Percentiles rank a stretch among this genome's conserved stretches.
These are phyloP conservation scores for Lactarius akahatsu DNA, from an alignment of 768 basidiomycete species.

Conservation along the genomic window DNA sequence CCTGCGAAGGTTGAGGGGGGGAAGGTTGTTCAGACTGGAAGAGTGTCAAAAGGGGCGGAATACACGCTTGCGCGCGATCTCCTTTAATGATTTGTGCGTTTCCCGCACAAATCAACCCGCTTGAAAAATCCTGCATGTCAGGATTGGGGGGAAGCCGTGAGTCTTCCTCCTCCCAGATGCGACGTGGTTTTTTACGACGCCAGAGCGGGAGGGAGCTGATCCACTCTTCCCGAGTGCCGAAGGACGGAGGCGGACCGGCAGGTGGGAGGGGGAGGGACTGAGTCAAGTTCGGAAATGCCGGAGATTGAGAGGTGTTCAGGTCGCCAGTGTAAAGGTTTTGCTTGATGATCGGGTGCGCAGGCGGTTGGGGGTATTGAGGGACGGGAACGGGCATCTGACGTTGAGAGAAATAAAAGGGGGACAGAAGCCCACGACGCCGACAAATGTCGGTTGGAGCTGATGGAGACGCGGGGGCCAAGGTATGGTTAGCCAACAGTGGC, in stretches of 20 bases:
- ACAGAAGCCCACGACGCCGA: constrained; percentile 27
- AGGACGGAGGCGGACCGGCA: constrained; percentile 60
- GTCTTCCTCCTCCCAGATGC: constrained; percentile 61
- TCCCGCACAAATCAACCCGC: constrained; percentile 74
- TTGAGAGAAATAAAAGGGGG: constrained; percentile 36
- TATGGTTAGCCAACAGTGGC: constrained; percentile 40
- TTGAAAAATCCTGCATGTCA: constrained; percentile 58
- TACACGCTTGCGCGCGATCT: constrained; percentile 77
- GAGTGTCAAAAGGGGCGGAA: constrained; percentile 63
- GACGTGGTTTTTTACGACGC: constrained; percentile 65
- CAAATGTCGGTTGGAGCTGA: constrained; percentile 34
- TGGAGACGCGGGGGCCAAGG: constrained; percentile 40
- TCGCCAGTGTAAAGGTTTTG: constrained; percentile 43
- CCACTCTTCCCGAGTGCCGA: constrained; percentile 71
- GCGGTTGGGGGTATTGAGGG: constrained; percentile 55
- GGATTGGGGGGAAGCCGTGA: constrained; percentile 33
- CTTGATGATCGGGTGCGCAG: constrained; percentile 69
- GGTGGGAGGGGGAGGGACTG: constrained; percentile 60
- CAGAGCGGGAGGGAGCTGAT: constrained; percentile 67
- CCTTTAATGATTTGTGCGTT: constrained; percentile 85
- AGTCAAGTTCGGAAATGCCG: constrained; percentile 54
- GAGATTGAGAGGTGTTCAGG: constrained; percentile 38
- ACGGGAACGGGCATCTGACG: constrained; percentile 87
- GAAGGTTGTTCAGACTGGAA: constrained; percentile 18
- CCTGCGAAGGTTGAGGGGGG: constrained; percentile 21